Evolutionary conservation across 2,329 filamentous ascomycete genomes (phyloP), one percentile per base, ranked within the genome.

Genomic region (Corynespora cassiicola): DNA sequence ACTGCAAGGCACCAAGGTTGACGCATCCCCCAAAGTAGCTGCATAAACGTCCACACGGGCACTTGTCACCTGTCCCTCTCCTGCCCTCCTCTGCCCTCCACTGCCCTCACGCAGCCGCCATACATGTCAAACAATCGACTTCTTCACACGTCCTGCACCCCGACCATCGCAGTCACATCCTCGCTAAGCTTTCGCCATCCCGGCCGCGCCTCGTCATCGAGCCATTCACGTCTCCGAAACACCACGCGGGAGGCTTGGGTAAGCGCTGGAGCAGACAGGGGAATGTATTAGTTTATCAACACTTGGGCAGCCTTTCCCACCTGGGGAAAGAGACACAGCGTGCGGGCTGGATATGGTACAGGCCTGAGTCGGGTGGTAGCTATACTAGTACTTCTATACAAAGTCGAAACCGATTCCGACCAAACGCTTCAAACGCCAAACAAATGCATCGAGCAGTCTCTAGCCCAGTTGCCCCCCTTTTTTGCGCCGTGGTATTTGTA

Each of bases 331-430:
- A n/a, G n/a, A n/a, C n/a, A n/a, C n/a, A 23, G 33, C 25, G 33
- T 19, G 26, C 22, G 25, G n/a, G 21, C 33, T 23, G 22, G 15
- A n/a, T n/a, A n/a, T n/a, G n/a, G n/a, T n/a, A 62, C 56, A 63
- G 53, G 48, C 56, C 51, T 59, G 64, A 65, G 63, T 66, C 59
- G 61, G 65, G 62, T 61, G 54, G 50, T 46, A 36, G 26, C 42
- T 45, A 50, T 40, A 43, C 40, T 42, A 47, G 39, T 42, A 47
- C 26, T 30, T 47, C 40, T 42, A 43, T 49, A 42, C 42, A 38
- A 50, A 9, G 36, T 21, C 48, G 50, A 52, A 51, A 59, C 48
- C 53, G 38, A 31, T 45, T 39, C 31, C 39, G 37, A 38, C 38
- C 10, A 47, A 47, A 33, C 44, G 14, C 12, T 19, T 10, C 7